Percentiles rank a stretch among this genome's conserved stretches.
Evolutionary conservation across 306 rosid species (phyloP).

Genomic region (Canavalia gladiata): DNA sequence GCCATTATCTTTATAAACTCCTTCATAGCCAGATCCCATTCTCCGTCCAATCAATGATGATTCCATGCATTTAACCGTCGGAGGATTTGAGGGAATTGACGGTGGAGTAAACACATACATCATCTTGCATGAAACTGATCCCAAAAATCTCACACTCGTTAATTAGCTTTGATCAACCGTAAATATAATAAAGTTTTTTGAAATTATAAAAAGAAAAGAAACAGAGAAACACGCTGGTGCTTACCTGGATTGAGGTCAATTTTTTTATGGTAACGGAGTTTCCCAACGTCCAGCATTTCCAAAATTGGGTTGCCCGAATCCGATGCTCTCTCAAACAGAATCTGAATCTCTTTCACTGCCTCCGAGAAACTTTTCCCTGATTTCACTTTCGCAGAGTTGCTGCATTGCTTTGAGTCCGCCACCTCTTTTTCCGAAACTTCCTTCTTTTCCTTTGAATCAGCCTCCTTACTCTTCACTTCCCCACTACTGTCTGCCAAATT

Average conservation of each 20-base stretch:
- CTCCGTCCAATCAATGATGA: conserved; percentile 37
- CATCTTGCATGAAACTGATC: conserved; percentile 65
- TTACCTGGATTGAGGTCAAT: conserved; percentile 64
- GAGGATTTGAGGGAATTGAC: conserved; percentile 11
- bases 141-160: background rate
- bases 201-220: background rate
- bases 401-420: conserved; percentile 41
- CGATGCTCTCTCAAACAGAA: conserved; percentile 68
- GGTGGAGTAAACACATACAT: conserved; percentile 48
- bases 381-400: conserved; percentile 12
- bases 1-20: conserved; percentile 49
- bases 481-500: background rate
- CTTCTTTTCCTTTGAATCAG: conserved; percentile 31
- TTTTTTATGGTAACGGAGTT: conserved; percentile 59
- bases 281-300: conserved; percentile 64
- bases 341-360: conserved; percentile 67
- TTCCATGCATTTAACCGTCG: conserved; percentile 44
- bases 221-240: background rate
- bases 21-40: conserved; percentile 30
- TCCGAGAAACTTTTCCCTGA: conserved; percentile 56
- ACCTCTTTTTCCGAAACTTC: conserved; percentile 36
- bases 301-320: conserved; percentile 67
- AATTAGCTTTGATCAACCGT: conserved; percentile 6
- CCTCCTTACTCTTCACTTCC: conserved; percentile 27
- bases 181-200: background rate